These are phyloP conservation scores for Microcyclospora tardicrescens DNA, from an alignment of 2,329 filamentous ascomycete species.

Conservation along the genomic window DNA sequence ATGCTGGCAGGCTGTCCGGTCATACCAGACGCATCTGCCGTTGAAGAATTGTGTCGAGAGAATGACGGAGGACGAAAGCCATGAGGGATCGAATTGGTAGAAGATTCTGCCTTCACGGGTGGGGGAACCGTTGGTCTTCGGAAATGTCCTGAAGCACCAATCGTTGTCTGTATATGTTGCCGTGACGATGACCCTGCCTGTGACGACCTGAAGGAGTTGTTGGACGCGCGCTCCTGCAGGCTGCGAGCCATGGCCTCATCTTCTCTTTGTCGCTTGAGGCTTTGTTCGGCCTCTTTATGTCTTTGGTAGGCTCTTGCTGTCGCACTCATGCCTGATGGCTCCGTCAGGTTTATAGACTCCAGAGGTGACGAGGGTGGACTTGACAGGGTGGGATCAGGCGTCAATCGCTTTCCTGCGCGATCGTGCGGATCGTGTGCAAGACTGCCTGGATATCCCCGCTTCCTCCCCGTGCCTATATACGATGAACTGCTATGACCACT, in stretches of 20 bases:
- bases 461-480: constrained; percentile 3
- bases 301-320: constrained; percentile 2
- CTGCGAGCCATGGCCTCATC: constrained; percentile 15
- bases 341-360: constrained; percentile 6
- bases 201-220: constrained; percentile 1
- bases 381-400: constrained; percentile 18
- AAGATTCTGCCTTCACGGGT: not conserved
- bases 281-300: constrained; percentile 7
- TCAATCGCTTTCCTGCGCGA: constrained; percentile 16
- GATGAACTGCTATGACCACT: constrained; percentile 8
- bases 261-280: constrained; percentile 3
- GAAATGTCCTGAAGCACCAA: constrained; percentile 16
- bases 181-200: constrained; percentile 11
- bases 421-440: constrained; percentile 8
- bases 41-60: not conserved
- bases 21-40: not conserved
- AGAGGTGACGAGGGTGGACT: constrained; percentile 14
- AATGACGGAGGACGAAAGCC: not conserved
- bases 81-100: not conserved
- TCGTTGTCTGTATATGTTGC: constrained; percentile 17
- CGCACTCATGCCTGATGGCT: not conserved
- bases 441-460: constrained; percentile 11
- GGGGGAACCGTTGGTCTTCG: constrained; percentile 11
- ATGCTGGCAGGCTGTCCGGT: constrained; percentile 4
- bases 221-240: constrained; percentile 10